Conservation (phyloP, 257 asterid species). For the Jaltomata sinuosa region DNA sequence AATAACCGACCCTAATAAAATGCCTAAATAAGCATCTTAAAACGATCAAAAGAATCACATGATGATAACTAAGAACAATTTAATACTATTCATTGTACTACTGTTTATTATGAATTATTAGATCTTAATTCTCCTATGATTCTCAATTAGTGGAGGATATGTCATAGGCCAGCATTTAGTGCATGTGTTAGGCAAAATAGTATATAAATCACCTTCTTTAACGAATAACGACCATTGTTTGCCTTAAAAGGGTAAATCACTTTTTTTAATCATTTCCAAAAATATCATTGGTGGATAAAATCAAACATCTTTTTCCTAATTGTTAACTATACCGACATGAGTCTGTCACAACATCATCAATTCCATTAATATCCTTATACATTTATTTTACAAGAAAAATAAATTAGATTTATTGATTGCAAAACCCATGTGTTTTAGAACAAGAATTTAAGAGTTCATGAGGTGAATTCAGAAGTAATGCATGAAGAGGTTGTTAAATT, state of each 20-base stretch:
- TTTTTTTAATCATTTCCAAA: neutral
- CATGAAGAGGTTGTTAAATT: neutral
- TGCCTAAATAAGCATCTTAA: neutral
- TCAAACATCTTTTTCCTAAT: neutral
- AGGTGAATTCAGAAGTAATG: neutral
- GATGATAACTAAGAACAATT: constrained; percentile 3
- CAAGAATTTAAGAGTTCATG: neutral
- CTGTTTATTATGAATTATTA: neutral
- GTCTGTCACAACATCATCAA: neutral
- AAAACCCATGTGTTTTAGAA: neutral
- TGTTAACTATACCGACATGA: neutral
- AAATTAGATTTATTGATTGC: neutral
- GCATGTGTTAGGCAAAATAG: neutral
- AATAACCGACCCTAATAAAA: constrained; percentile 6
- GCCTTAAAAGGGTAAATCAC: neutral
- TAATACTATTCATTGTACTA: neutral
- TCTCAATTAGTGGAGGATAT: neutral
- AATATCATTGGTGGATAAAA: neutral
- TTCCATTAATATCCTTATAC: neutral
- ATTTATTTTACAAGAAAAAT: neutral
- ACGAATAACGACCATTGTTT: neutral
- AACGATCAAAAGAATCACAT: constrained; percentile 9
- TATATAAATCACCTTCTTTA: neutral
- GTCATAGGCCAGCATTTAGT: neutral
- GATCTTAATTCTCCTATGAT: neutral